These are phyloP conservation scores for Boletus rubropictus DNA, from an alignment of 768 basidiomycete genomes.

Conservation along the genomic window DNA sequence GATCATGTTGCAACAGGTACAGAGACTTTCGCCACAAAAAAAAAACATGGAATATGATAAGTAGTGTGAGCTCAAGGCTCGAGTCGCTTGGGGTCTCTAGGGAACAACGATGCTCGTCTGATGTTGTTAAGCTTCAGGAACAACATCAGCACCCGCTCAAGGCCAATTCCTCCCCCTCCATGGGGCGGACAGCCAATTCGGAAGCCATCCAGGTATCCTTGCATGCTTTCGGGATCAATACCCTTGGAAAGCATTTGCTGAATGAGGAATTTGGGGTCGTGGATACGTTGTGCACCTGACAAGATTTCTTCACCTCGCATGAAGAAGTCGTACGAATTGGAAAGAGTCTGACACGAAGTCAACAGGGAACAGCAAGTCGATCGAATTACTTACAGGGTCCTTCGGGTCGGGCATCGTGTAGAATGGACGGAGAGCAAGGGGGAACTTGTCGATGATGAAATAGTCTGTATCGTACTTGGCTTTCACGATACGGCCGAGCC, in stretches of 20 bases:
- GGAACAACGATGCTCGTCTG: conserved; percentile 88
- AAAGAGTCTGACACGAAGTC: conserved; percentile 54
- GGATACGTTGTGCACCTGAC: conserved; percentile 96
- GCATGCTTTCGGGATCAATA: conserved; percentile 89
- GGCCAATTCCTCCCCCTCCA: conserved; percentile 93
- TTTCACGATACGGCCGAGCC: conserved; percentile 83
- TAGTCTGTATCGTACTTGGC: conserved; percentile 97
- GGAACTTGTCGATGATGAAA: conserved; percentile 99
- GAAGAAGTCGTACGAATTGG: conserved; percentile 99
- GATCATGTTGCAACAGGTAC: conserved; percentile 1
- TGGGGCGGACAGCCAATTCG: conserved; percentile 92
- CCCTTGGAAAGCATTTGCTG: conserved; percentile 84
- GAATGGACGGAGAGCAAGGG: conserved; percentile 90
- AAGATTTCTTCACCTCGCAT: conserved; percentile 99
- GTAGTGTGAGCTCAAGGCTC: conserved; percentile 54
- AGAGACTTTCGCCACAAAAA: neutral
- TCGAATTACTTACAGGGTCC: conserved; percentile 59
- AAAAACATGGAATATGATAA: neutral
- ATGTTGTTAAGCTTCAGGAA: conserved; percentile 98
- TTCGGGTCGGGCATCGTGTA: conserved; percentile 98
- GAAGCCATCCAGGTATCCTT: conserved; percentile 91
- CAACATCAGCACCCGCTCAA: conserved; percentile 95
- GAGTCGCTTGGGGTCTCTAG: conserved; percentile 91
- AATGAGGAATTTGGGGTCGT: conserved; percentile 76
- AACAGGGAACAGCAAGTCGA: conserved; percentile 1